These are phyloP conservation scores for Rhizomucor miehei DNA, from an alignment of 371 early-diverging fungal species.

Conservation along the genomic window DNA sequence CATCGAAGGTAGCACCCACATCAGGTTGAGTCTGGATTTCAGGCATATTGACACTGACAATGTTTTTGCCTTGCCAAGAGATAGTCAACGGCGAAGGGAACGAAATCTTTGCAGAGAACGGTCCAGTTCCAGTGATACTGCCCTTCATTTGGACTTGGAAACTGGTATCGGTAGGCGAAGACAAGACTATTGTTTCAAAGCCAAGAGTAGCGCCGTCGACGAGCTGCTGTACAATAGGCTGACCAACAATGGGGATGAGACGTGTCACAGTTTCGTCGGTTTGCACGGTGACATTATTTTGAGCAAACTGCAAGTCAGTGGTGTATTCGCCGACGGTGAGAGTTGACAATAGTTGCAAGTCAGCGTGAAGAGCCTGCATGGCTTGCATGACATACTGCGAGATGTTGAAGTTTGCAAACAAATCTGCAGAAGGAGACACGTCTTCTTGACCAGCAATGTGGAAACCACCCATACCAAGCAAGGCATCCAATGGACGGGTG, in stretches of 20 bases:
- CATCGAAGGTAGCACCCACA: conserved; percentile 45
- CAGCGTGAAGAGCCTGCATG: conserved; percentile 47
- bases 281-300: conserved; percentile 37
- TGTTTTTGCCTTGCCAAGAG: conserved; percentile 46
- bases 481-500: conserved; percentile 43
- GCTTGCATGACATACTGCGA: conserved; percentile 44
- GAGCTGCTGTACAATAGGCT: conserved; percentile 51
- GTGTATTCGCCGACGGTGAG: conserved; percentile 52
- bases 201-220: conserved; percentile 46
- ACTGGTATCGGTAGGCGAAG: conserved; percentile 36
- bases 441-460: conserved; percentile 32
- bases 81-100: conserved; percentile 54
- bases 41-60: conserved; percentile 53
- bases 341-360: conserved; percentile 42
- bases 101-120: conserved; percentile 50
- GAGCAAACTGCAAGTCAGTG: conserved; percentile 41
- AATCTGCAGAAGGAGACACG: conserved; percentile 25
- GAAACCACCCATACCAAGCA: conserved; percentile 43
- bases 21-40: conserved; percentile 41
- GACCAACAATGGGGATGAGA: conserved; percentile 52
- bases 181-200: conserved; percentile 43
- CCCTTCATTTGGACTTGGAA: conserved; percentile 54
- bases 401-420: conserved; percentile 47
- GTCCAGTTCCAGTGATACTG: conserved; percentile 54
- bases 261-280: conserved; percentile 43